Base-by-base conservation (phyloP, 257 asterid genomes). In the Petunia axillaris region DNA sequence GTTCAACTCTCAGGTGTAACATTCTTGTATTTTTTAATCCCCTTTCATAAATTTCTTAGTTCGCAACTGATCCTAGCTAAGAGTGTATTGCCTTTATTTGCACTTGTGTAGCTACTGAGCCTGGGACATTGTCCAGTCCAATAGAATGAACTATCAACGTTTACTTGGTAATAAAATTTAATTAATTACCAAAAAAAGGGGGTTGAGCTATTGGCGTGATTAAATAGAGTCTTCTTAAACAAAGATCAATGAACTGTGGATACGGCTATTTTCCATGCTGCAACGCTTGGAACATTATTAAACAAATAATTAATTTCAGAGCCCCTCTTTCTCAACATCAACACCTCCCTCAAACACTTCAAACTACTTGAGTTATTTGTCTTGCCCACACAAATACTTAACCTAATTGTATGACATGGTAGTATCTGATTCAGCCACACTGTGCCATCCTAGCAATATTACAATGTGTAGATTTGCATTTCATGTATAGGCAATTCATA, bases 281-380 rank as follows among this genome's bases (percentile, higher is more conserved):
- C 39, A 14, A 43, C 43, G 13, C 71, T 46, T 64, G 43, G 38
- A 64, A 64, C 40, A 64, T 38, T 64, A 64, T 38, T 64, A 38
- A 46, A 6, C 3, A 37, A 64, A 64, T 37, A 64, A 37, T 39
- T 15, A 66, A 41, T 8, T 40, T 2, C 75, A 15, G 55, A 43
- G 55, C 38, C 8, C 39, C n/a, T 41, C 55, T n/a, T n/a, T 43
- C 75, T 43, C 75, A n/a, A 43, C 43, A 38, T 43, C n/a, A n/a
- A 67, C 15, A 44, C 16, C 75, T 43, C 75, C 16, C 75, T 43
- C 75, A 66, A 66, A 40, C 74, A 40, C 37, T 6, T 66, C 73
- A 64, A 15, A 40, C 11, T 64, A 46, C 38, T 14, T 40, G 74
- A 65, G 13, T 65, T 11, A 4, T 13, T 38, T 64, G 48, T 64